phyloP scores from a whole-genome alignment of 2,329 filamentous ascomycete species.

The Phaeosphaeriaceae sp. region DNA sequence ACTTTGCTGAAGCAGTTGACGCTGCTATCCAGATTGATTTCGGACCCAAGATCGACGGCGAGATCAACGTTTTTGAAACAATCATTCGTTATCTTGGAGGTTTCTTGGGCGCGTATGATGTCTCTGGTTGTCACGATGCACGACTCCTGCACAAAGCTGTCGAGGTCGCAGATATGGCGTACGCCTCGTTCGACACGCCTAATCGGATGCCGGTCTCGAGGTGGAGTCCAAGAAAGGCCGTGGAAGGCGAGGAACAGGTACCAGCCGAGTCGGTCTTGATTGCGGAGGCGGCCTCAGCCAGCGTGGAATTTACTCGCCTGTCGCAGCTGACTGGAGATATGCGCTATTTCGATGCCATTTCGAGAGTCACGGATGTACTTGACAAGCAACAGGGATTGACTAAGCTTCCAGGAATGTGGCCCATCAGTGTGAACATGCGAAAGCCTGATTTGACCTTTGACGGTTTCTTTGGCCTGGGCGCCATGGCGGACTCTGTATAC shows the following conservation, averaged over 20 bases:
- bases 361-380: conserved; percentile 50
- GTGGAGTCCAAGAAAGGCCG: conserved; percentile 50
- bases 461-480: conserved; percentile 39
- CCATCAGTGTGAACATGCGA: conserved; percentile 50
- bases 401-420: conserved; percentile 56
- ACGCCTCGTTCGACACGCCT: conserved; percentile 85
- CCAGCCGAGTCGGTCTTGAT: conserved; percentile 50
- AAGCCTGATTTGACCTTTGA: conserved; percentile 50
- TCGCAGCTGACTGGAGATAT: conserved; percentile 53
- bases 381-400: conserved; percentile 50
- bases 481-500: conserved; percentile 45
- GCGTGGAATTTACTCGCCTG: conserved; percentile 55
- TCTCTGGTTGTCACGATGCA: conserved; percentile 70
- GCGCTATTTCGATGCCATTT: conserved; percentile 55
- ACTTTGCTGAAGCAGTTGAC: conserved; percentile 54
- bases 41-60: conserved; percentile 42
- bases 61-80: conserved; percentile 57
- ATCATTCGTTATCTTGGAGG: conserved; percentile 85
- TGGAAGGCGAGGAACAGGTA: conserved; percentile 41
- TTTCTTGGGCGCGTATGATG: conserved; percentile 83
- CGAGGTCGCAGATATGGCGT: conserved; percentile 79
- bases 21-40: conserved; percentile 53
- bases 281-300: conserved; percentile 55
- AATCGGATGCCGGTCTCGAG: conserved; percentile 80
- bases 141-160: conserved; percentile 78